Percentiles rank a stretch among this genome's conserved stretches.
These are phyloP conservation scores for Papiliotrema nemorosa DNA, from an alignment of 1,284 basidiomycete genomes.

Conservation along the genomic window DNA sequence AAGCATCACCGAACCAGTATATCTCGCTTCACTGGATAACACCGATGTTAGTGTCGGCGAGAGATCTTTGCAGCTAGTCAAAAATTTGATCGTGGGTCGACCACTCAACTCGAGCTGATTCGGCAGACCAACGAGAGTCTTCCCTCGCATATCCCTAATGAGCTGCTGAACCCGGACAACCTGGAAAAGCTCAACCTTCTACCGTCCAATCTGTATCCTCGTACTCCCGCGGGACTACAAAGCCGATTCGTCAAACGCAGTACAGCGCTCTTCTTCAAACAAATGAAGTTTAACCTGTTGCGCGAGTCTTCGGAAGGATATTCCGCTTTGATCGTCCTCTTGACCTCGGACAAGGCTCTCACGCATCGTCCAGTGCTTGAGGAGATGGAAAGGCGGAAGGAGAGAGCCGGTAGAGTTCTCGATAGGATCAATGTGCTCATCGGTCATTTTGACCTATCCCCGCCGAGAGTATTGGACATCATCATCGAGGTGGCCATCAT, in stretches of 20 bases:
- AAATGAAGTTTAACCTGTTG: slow-evolving; percentile 96
- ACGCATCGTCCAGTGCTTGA: slow-evolving; percentile 1
- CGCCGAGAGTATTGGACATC: slow-evolving; percentile 87
- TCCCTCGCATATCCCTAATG: too few relatives aligned
- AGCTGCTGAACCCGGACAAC: not conserved
- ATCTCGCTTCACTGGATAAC: not conserved
- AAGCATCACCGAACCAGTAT: slow-evolving; percentile 8
- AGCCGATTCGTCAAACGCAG: slow-evolving; percentile 28
- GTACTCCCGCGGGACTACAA: slow-evolving; percentile 19
- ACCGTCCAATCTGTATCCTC: slow-evolving; percentile 11
- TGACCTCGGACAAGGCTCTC: slow-evolving; percentile 61
- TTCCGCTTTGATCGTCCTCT: slow-evolving; percentile 80
- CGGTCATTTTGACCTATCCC: slow-evolving; percentile 94
- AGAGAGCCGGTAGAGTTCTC: slow-evolving; percentile 62
- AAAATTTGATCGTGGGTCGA: slow-evolving; percentile 20
- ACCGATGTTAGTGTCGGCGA: not conserved
- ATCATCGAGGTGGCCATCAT: slow-evolving; percentile 86
- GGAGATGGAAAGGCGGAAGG: slow-evolving; percentile 10
- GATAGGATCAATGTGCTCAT: slow-evolving; percentile 81
- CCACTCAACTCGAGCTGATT: not conserved
- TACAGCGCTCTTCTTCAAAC: slow-evolving; percentile 67
- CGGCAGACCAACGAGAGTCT: too few relatives aligned
- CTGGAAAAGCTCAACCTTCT: slow-evolving; percentile 24
- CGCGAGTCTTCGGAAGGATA: slow-evolving; percentile 98
- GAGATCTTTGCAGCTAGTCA: slow-evolving; percentile 20